phyloP scores from a whole-genome alignment of 2,329 filamentous ascomycete species.

The Aspergillus texensis region DNA sequence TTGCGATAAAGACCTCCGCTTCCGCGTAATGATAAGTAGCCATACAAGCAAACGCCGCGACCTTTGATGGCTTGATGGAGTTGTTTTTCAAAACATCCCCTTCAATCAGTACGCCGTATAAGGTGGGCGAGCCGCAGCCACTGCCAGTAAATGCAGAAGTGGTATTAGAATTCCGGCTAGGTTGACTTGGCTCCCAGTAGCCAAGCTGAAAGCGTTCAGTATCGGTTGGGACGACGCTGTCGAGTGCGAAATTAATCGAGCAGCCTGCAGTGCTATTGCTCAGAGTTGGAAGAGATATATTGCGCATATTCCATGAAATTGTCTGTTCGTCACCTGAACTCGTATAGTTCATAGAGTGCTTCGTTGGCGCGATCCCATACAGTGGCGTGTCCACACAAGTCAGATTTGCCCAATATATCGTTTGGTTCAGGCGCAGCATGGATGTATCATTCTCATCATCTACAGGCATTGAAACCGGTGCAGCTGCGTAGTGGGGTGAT shows the following conservation, averaged over 20 bases:
- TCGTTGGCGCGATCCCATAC: neutral
- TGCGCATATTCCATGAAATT: neutral
- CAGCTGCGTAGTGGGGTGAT: neutral
- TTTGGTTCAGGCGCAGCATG: conserved; percentile 17
- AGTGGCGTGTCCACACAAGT: conserved; percentile 9
- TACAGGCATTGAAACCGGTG: conserved; percentile 5
- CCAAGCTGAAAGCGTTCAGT: neutral
- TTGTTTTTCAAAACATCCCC: neutral
- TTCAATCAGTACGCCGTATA: conserved; percentile 4
- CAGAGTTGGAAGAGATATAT: neutral
- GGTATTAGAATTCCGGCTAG: neutral
- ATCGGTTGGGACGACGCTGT: neutral
- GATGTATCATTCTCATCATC: conserved; percentile 8
- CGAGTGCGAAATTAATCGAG: neutral
- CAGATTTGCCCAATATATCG: conserved; percentile 24
- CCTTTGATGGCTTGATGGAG: neutral
- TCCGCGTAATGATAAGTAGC: conserved; percentile 7
- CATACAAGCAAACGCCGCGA: conserved; percentile 1
- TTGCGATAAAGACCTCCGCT: neutral
- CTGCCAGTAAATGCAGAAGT: neutral
- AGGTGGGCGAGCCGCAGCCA: neutral
- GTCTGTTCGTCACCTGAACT: neutral
- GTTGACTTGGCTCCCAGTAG: conserved; percentile 11
- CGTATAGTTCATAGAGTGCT: neutral
- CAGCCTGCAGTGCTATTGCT: neutral